A percentile compares a stretch with the other conserved stretches of the same genome.
Conservation (phyloP, 2,329 filamentous ascomycete genomes). For the Leptographium wingfieldii region DNA sequence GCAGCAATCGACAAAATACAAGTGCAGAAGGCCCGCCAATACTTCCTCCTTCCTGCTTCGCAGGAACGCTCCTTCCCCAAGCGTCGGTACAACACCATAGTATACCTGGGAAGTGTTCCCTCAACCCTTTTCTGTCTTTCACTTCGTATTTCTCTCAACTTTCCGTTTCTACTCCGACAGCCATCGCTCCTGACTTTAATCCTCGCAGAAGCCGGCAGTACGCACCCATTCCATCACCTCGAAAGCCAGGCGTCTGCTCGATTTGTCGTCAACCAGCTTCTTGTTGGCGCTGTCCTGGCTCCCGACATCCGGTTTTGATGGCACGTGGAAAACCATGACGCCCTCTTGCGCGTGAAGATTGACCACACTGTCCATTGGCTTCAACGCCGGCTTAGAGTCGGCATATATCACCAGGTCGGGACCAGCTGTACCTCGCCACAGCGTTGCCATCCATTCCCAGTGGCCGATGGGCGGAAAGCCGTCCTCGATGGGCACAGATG, state of each 20-base stretch:
- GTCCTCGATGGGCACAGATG: slow-evolving; percentile 61
- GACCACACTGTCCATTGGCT: slow-evolving; percentile 19
- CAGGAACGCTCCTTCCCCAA: background rate
- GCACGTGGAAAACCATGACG: slow-evolving; percentile 42
- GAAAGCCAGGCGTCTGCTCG: slow-evolving; percentile 65
- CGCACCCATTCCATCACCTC: slow-evolving; percentile 76
- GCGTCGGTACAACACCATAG: background rate
- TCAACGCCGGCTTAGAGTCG: slow-evolving; percentile 25
- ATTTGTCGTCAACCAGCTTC: slow-evolving; percentile 46
- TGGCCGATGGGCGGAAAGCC: slow-evolving; percentile 74
- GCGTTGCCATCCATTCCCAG: slow-evolving; percentile 93
- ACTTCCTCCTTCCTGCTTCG: too few species aligned
- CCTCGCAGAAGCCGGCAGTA: background rate
- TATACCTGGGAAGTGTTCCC: background rate
- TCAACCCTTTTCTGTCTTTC: background rate
- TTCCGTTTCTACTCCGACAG: background rate
- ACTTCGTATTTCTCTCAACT: background rate
- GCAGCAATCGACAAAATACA: too few species aligned
- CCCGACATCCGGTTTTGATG: slow-evolving; percentile 13
- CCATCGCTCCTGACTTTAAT: background rate
- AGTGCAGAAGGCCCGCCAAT: too few species aligned
- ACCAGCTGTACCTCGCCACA: slow-evolving; percentile 78
- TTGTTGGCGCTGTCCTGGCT: slow-evolving; percentile 17
- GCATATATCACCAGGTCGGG: slow-evolving; percentile 64
- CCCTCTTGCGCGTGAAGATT: slow-evolving; percentile 27